These are phyloP conservation scores for Solanum okadae DNA, from an alignment of 257 asterid genomes.

Conservation along the genomic window DNA sequence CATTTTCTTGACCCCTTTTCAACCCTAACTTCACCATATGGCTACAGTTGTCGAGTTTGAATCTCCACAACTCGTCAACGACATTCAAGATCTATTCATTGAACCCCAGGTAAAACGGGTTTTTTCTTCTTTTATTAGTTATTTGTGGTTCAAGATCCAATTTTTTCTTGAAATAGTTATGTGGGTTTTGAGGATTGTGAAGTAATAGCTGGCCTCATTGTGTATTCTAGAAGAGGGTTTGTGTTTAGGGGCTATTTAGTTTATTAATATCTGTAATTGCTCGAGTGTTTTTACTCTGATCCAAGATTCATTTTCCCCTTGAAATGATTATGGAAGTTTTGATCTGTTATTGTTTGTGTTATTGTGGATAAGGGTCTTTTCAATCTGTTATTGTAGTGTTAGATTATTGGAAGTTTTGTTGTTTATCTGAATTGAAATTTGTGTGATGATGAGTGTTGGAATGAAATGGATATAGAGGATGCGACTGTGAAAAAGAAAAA, in stretches of 20 bases:
- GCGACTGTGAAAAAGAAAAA: not conserved
- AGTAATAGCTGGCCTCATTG: not conserved
- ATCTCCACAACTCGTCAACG: constrained; percentile 26
- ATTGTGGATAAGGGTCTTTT: not conserved
- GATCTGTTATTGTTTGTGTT: not conserved
- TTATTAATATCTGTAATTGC: not conserved
- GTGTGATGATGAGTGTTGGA: not conserved
- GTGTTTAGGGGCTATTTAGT: not conserved
- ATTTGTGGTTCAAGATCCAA: not conserved
- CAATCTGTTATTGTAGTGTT: not conserved
- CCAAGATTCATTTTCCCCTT: not conserved
- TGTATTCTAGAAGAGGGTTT: not conserved
- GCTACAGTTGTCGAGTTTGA: constrained; percentile 31
- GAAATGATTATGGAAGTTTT: not conserved
- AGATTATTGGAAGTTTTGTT: not conserved
- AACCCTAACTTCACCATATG: constrained; percentile 16
- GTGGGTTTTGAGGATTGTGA: not conserved
- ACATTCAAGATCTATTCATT: constrained; percentile 28
- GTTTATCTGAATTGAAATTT: not conserved
- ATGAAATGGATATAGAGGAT: not conserved
- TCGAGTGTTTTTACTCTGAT: not conserved
- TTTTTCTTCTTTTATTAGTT: not conserved
- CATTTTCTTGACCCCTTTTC: not conserved
- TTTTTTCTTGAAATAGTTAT: not conserved
- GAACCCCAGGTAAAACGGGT: constrained; percentile 28